Percentiles rank a stretch among this genome's conserved stretches.
Evolutionary conservation across 2,329 filamentous ascomycete genomes (phyloP).

Genomic region (Fusarium palustre): DNA sequence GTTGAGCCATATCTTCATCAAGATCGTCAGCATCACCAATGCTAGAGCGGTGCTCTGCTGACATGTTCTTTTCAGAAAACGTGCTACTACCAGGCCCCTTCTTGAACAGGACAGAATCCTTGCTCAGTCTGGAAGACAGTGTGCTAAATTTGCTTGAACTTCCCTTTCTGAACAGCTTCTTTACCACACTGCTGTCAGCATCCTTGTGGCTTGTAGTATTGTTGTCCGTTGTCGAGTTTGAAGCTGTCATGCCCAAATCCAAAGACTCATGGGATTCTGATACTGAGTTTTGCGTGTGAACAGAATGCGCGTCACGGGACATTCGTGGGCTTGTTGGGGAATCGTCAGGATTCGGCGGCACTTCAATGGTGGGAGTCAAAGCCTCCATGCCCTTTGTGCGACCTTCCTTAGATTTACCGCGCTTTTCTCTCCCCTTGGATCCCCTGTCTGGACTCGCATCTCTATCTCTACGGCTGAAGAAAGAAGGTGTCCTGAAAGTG

Average conservation of each 20-base stretch:
- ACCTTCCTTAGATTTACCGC: conserved; percentile 51
- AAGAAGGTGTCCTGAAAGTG: conserved; percentile 81
- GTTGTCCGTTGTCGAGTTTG: conserved; percentile 68
- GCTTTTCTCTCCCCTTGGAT: conserved; percentile 51
- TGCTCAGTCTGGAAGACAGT: conserved; percentile 67
- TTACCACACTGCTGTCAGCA: conserved; percentile 68
- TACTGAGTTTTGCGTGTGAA: conserved; percentile 69
- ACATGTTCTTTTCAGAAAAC: conserved; percentile 68
- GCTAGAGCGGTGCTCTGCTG: conserved; percentile 66
- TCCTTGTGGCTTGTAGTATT: conserved; percentile 60
- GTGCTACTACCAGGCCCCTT: conserved; percentile 68
- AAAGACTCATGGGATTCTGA: conserved; percentile 71
- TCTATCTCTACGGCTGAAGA: conserved; percentile 65
- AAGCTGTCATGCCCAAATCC: conserved; percentile 65
- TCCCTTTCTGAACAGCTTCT: conserved; percentile 73
- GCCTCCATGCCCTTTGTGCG: conserved; percentile 55
- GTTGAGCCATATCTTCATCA: conserved; percentile 57
- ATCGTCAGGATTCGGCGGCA: conserved; percentile 55
- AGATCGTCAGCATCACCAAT: conserved; percentile 68
- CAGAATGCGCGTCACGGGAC: conserved; percentile 67
- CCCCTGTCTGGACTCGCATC: conserved; percentile 44
- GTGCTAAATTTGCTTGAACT: conserved; percentile 73
- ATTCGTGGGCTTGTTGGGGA: conserved; percentile 65
- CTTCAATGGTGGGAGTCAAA: conserved; percentile 55
- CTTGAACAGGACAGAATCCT: conserved; percentile 67